Base-by-base conservation (phyloP, 306 rosid species). In the Sphenostylis stenocarpa region DNA sequence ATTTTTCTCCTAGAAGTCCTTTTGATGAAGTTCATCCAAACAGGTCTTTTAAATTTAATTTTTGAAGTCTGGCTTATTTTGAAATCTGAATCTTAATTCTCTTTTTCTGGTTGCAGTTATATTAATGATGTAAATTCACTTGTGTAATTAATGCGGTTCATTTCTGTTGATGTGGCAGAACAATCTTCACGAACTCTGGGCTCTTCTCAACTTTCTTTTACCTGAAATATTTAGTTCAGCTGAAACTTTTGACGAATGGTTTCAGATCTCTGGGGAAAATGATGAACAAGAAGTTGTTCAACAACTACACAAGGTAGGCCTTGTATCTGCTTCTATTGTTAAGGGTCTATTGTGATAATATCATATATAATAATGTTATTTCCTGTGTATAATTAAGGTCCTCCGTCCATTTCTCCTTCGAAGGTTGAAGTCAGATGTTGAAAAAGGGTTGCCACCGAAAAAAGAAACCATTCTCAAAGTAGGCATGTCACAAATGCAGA, bases 201-300 rank as follows among this genome's bases (percentile, higher is more conserved):
- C 99, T 73, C 97, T 95, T 80, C 92, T 95, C 66, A 95, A 95
- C 84, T 95, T 95, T 84, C 99, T 95, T 84, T 90, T 95, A 83
- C 99, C 99, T 1, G 99, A 95, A 85, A 92, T 95, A 67, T 95
- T 95, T 82, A 95, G 99, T 83, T 95, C 99, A 66, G 88, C 99
- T 24, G 99, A 92, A 88, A 92, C 99, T 67, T 95, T 95, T 88
- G 99, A 95, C 69, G 99, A 95, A 75, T 95, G 99, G 99, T 95
- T 95, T 80, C 99, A 95, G 88, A 95, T 95, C 70, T 95, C 99
- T 77, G 99, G 97, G 75, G 99, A 95, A 70, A 95, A 92, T 84
- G 99, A 95, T 24, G 97, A 95, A 84, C 99, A 95, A 69, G 99
- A 95, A 89, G 99, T 95, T 70, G 99, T 95, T 70, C 99, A 95